These are phyloP conservation scores for Sanghuangporus sanghuang DNA, from an alignment of 1,284 basidiomycete species.

Conservation along the genomic window DNA sequence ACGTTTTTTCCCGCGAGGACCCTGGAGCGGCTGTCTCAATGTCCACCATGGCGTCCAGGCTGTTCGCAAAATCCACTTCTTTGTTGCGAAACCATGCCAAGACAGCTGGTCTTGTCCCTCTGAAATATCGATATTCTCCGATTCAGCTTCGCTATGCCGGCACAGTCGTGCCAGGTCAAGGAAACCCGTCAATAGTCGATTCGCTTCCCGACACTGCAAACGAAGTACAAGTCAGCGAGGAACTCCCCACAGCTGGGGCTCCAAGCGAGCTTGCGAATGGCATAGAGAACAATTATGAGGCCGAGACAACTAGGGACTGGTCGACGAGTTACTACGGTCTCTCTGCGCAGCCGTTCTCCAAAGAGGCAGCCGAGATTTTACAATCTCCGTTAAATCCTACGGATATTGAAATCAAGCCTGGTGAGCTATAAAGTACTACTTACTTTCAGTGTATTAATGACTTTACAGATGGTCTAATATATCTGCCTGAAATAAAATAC, in stretches of 20 bases:
- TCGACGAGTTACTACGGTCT: slow-evolving; percentile 84
- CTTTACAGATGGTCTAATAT: slow-evolving; percentile 80
- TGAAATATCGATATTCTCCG: slow-evolving; percentile 13
- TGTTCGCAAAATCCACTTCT: not conserved
- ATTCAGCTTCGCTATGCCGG: slow-evolving; percentile 27
- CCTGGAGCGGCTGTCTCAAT: not conserved
- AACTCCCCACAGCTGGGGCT: not conserved
- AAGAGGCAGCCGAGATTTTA: slow-evolving; percentile 70
- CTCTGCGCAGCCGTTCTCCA: slow-evolving; percentile 72
- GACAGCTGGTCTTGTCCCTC: slow-evolving; percentile 19
- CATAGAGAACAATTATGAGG: slow-evolving; percentile 1
- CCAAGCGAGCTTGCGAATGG: not conserved
- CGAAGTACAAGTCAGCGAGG: slow-evolving; percentile 11
- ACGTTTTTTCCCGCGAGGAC: not conserved
- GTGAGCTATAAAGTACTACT: slow-evolving; percentile 36
- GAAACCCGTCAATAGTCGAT: slow-evolving; percentile 22
- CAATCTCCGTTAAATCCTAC: slow-evolving; percentile 69
- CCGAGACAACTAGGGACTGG: slow-evolving; percentile 57
- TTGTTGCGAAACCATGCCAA: not conserved
- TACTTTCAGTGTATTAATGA: not conserved
- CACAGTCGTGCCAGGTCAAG: slow-evolving; percentile 21
- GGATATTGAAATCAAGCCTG: slow-evolving; percentile 94
- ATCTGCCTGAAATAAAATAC: slow-evolving; percentile 98
- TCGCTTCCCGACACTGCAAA: slow-evolving; percentile 19
- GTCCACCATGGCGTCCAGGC: slow-evolving; percentile 1